phyloP scores from a whole-genome alignment of 2,329 filamentous ascomycete species.

The Pseudogymnoascus sp. region DNA sequence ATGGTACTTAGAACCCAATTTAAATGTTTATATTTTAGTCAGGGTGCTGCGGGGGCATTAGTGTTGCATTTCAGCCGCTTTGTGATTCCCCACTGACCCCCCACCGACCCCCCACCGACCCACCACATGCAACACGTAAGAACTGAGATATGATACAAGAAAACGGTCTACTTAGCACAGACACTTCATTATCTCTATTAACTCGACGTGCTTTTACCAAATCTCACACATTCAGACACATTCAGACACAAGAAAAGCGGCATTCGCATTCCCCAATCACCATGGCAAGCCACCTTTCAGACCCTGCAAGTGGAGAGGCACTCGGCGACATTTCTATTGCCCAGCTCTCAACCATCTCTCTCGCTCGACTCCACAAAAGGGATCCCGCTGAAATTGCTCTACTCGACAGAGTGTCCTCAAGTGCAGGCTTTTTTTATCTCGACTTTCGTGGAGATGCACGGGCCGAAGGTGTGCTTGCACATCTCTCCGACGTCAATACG shows the following conservation, averaged over 20 bases:
- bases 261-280: not conserved
- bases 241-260: not conserved
- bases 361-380: slow-evolving; percentile 14
- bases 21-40: not conserved
- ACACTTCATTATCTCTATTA: not conserved
- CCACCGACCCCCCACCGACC: not conserved
- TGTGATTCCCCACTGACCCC: not conserved
- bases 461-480: slow-evolving; percentile 11
- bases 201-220: not conserved
- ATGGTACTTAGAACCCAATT: not conserved
- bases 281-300: slow-evolving; percentile 11
- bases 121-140: not conserved
- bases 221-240: not conserved
- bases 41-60: not conserved
- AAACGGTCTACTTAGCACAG: slow-evolving; percentile 1
- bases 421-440: slow-evolving; percentile 17
- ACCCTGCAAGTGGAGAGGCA: slow-evolving; percentile 13
- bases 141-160: not conserved
- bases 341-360: slow-evolving; percentile 10
- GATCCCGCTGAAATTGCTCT: slow-evolving; percentile 15
- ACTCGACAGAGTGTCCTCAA: slow-evolving; percentile 12
- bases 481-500: slow-evolving; percentile 14
- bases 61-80: not conserved
- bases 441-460: slow-evolving; percentile 16
- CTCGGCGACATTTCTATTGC: slow-evolving; percentile 13